Evolutionary conservation across 768 basidiomycete genomes (phyloP).

Genomic region (Russula foetens): DNA sequence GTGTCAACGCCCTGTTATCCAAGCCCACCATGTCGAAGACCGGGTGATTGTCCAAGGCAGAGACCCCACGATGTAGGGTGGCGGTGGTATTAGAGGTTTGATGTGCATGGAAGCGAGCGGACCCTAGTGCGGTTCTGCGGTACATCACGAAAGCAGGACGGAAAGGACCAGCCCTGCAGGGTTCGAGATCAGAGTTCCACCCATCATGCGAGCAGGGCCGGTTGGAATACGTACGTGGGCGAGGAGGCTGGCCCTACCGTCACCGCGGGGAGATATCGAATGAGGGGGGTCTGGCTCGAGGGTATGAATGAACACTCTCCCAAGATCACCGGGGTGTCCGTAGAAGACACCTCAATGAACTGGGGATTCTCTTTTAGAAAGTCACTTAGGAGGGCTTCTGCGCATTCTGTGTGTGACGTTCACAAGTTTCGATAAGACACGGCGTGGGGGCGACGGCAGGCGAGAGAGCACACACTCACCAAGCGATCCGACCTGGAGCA

Average conservation of each 20-base stretch:
- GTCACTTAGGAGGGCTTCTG: conserved; percentile 3
- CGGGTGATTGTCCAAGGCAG: conserved; percentile 2
- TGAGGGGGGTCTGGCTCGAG: background rate
- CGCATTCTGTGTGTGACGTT: background rate
- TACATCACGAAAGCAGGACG: conserved; percentile 9
- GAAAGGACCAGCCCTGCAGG: background rate
- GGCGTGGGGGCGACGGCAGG: background rate
- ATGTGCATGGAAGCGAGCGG: conserved; percentile 14
- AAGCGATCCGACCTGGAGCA: conserved; percentile 6
- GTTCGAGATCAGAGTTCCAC: conserved; percentile 4
- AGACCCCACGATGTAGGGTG: background rate
- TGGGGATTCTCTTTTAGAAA: conserved; percentile 13
- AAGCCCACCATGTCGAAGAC: conserved; percentile 7
- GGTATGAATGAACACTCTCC: conserved; percentile 6
- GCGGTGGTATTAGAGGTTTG: background rate
- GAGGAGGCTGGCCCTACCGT: background rate
- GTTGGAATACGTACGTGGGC: background rate
- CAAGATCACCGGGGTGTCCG: conserved; percentile 8
- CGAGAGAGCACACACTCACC: background rate
- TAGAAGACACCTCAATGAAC: conserved; percentile 14
- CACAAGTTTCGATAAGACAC: background rate
- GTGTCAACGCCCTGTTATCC: conserved; percentile 6
- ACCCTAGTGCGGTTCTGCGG: conserved; percentile 12
- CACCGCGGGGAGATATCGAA: conserved; percentile 2
- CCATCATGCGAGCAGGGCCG: background rate